Percentiles rank a stretch among this genome's conserved stretches.
Evolutionary conservation across 2,329 filamentous ascomycete genomes (phyloP).

Genomic region (Hypoxylon sp.): DNA sequence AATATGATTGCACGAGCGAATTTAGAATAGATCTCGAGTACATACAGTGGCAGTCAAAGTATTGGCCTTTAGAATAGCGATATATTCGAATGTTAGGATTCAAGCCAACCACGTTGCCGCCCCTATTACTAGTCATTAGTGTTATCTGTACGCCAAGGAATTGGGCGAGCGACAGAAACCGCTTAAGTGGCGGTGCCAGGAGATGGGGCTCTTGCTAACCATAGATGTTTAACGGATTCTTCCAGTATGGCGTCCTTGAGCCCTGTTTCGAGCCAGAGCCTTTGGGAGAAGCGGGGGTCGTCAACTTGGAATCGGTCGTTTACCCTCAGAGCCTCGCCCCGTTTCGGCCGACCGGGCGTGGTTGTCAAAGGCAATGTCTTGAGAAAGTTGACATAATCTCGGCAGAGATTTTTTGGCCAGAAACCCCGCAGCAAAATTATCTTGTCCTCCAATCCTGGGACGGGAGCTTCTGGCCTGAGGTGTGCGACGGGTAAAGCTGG

Average conservation of each 20-base stretch:
- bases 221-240: conserved; percentile 59
- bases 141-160: background rate
- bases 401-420: conserved; percentile 82
- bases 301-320: conserved; percentile 92
- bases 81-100: conserved; percentile 93
- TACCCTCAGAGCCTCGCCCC: conserved; percentile 84
- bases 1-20: conserved; percentile 16
- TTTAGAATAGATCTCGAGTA: conserved; percentile 46
- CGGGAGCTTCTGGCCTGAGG: conserved; percentile 71
- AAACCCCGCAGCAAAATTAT: conserved; percentile 82
- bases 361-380: conserved; percentile 76
- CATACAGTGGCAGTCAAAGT: conserved; percentile 93
- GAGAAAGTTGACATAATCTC: conserved; percentile 82
- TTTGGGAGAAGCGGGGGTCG: conserved; percentile 80
- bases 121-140: conserved; percentile 69
- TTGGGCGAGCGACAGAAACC: background rate
- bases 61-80: conserved; percentile 87
- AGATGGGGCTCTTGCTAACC: conserved; percentile 58
- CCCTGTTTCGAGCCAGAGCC: conserved; percentile 83
- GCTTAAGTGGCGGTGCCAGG: conserved; percentile 2
- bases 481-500: conserved; percentile 77
- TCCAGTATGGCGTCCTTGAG: conserved; percentile 73
- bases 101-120: conserved; percentile 84
- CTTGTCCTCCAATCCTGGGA: conserved; percentile 65
- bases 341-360: conserved; percentile 83